A percentile compares a stretch with the other conserved stretches of the same genome.
These are phyloP conservation scores for Boletus mariae DNA, from an alignment of 1,284 basidiomycete genomes.

Conservation along the genomic window DNA sequence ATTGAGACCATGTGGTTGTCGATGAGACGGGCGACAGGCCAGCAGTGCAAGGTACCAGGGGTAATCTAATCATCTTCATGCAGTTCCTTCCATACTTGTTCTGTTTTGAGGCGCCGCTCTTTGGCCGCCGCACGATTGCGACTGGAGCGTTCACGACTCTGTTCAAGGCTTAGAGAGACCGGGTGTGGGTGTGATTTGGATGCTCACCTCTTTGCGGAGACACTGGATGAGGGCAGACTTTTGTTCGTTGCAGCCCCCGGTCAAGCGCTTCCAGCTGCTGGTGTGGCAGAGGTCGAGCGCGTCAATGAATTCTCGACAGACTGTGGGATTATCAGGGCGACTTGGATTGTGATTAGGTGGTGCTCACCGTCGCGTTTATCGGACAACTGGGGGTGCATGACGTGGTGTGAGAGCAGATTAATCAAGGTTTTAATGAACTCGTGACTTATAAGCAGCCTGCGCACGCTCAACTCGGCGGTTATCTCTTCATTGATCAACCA, in stretches of 20 bases:
- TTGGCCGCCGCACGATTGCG: constrained; percentile 69
- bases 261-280: constrained; percentile 56
- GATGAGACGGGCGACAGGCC: background rate
- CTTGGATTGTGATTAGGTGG: background rate
- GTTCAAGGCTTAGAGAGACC: constrained; percentile 4
- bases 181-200: background rate
- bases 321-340: constrained; percentile 35
- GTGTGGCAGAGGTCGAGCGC: constrained; percentile 68
- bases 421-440: background rate
- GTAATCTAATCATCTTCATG: constrained; percentile 40
- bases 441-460: too few relatives aligned
- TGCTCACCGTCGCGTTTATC: constrained; percentile 63
- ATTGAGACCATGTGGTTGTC: background rate
- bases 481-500: background rate
- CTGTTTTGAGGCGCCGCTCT: constrained; percentile 50
- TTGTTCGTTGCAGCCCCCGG: constrained; percentile 68
- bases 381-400: constrained; percentile 72
- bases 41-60: background rate
- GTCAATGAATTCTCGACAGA: constrained; percentile 69
- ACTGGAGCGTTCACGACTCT: constrained; percentile 70
- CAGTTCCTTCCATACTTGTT: constrained; percentile 61
- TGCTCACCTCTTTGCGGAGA: constrained; percentile 68
- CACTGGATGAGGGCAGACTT: constrained; percentile 74
- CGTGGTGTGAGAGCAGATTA: constrained; percentile 8
- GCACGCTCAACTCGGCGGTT: too few relatives aligned